A percentile compares a stretch with the other conserved stretches of the same genome.
phyloP scores from a whole-genome alignment of 768 basidiomycete genomes.

The Amanita fuliginea region DNA sequence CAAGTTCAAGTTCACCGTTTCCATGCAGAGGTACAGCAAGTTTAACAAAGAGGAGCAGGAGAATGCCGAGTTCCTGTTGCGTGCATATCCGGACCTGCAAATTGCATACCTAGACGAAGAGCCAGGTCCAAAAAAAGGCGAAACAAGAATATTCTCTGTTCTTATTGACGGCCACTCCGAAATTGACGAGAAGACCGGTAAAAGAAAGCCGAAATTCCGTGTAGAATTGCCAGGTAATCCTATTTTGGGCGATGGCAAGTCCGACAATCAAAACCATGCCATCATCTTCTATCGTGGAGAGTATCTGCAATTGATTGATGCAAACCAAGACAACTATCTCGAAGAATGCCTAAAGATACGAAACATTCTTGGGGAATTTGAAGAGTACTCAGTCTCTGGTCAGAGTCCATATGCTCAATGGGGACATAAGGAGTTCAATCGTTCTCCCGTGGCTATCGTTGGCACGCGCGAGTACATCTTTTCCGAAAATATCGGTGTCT shows the following conservation, averaged over 20 bases:
- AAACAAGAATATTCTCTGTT: slow-evolving; percentile 82
- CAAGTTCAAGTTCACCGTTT: slow-evolving; percentile 97
- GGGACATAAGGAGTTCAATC: slow-evolving; percentile 88
- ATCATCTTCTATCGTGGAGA: slow-evolving; percentile 99
- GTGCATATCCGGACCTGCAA: slow-evolving; percentile 96
- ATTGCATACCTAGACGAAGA: slow-evolving; percentile 99
- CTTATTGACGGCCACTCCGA: slow-evolving; percentile 98
- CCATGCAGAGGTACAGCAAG: slow-evolving; percentile 98
- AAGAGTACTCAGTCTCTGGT: slow-evolving; percentile 82
- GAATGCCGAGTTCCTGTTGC: slow-evolving; percentile 94
- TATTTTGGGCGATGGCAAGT: slow-evolving; percentile 97
- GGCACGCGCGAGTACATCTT: slow-evolving; percentile 99
- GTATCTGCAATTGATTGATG: slow-evolving; percentile 97
- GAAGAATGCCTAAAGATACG: slow-evolving; percentile 99
- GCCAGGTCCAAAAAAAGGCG: slow-evolving; percentile 76
- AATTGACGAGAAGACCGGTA: slow-evolving; percentile 77
- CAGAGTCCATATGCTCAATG: slow-evolving; percentile 95
- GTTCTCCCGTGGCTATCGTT: slow-evolving; percentile 90
- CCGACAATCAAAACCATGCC: slow-evolving; percentile 99
- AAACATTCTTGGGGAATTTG: slow-evolving; percentile 95
- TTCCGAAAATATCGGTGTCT: slow-evolving; percentile 98
- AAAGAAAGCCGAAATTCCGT: slow-evolving; percentile 93
- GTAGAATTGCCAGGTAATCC: slow-evolving; percentile 97
- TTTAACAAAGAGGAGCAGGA: slow-evolving; percentile 99
- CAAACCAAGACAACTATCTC: slow-evolving; percentile 99